phyloP scores from a whole-genome alignment of 2,329 filamentous ascomycete species.

The Dactylellina parvicollis region DNA sequence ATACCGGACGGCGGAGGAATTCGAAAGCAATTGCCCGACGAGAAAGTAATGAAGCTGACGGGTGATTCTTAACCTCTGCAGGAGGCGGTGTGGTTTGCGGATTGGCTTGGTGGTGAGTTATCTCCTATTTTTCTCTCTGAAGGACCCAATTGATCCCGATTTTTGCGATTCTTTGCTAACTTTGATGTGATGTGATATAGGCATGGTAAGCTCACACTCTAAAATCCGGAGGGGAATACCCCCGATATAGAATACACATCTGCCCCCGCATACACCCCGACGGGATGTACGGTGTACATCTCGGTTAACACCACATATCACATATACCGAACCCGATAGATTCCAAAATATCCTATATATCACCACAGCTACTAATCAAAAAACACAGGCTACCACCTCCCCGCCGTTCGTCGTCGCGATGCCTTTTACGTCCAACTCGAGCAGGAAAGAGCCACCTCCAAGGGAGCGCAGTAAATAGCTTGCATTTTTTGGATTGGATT shows the following conservation, averaged over 20 bases:
- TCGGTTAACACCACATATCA: too few relatives aligned
- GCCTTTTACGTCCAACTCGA: slow-evolving; percentile 63
- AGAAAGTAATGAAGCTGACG: too few relatives aligned
- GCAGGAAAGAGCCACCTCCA: slow-evolving; percentile 60
- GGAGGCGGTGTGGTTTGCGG: slow-evolving; percentile 29
- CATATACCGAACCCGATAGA: too few relatives aligned
- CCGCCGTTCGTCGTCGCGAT: slow-evolving; percentile 62
- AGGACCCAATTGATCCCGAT: not conserved
- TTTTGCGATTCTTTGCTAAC: not conserved
- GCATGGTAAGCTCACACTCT: slow-evolving; percentile 14
- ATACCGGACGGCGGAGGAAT: too few relatives aligned
- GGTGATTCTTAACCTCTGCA: not conserved
- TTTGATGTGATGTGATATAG: not conserved
- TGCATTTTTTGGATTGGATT: not conserved
- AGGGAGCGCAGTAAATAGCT: slow-evolving; percentile 15
- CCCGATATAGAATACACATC: not conserved
- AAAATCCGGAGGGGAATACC: not conserved
- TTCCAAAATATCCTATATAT: too few relatives aligned
- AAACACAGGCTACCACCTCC: slow-evolving; percentile 62
- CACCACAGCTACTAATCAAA: not conserved
- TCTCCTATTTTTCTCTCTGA: not conserved
- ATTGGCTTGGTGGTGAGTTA: slow-evolving; percentile 27
- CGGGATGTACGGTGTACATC: too few relatives aligned
- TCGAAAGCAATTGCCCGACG: not conserved
- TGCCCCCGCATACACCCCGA: too few relatives aligned